phyloP scores from a whole-genome alignment of 1,284 basidiomycete species.

The Inonotus obliquus region DNA sequence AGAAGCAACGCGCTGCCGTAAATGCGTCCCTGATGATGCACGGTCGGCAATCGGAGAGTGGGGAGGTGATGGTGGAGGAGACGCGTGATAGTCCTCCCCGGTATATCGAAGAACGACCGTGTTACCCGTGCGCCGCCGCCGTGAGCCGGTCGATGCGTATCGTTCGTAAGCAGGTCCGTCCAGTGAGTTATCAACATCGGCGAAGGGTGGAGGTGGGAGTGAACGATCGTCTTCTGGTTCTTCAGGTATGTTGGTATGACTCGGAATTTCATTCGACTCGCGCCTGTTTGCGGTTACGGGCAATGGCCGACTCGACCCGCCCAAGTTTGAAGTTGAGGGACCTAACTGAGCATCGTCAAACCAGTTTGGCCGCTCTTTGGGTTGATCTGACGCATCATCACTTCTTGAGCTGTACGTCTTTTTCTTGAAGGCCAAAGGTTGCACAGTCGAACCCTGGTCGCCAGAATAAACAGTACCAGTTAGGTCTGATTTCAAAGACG shows the following conservation, averaged over 20 bases:
- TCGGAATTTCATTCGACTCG: slow-evolving; percentile 14
- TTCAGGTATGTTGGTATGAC: slow-evolving; percentile 16
- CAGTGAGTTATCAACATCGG: slow-evolving; percentile 33
- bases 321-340: slow-evolving; percentile 4
- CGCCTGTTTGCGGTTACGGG: slow-evolving; percentile 10
- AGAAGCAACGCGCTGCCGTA: background rate
- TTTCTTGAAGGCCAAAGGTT: slow-evolving; percentile 28
- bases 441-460: slow-evolving; percentile 18
- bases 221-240: slow-evolving; percentile 27
- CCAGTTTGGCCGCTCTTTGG: slow-evolving; percentile 32
- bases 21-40: background rate
- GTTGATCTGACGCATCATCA: slow-evolving; percentile 15
- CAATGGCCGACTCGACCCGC: slow-evolving; percentile 17
- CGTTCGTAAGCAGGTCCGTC: slow-evolving; percentile 38
- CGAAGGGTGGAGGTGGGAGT: slow-evolving; percentile 41
- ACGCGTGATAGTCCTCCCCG: slow-evolving; percentile 10
- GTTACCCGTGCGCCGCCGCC: slow-evolving; percentile 20
- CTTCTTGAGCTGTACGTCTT: slow-evolving; percentile 21
- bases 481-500: background rate
- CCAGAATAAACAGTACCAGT: slow-evolving; percentile 6
- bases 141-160: slow-evolving; percentile 28
- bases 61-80: slow-evolving; percentile 16
- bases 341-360: slow-evolving; percentile 25
- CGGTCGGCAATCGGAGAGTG: slow-evolving; percentile 4
- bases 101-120: slow-evolving; percentile 24